Conservation (phyloP, 169 alveolate genomes). For the Plasmodium reichenowi region DNA sequence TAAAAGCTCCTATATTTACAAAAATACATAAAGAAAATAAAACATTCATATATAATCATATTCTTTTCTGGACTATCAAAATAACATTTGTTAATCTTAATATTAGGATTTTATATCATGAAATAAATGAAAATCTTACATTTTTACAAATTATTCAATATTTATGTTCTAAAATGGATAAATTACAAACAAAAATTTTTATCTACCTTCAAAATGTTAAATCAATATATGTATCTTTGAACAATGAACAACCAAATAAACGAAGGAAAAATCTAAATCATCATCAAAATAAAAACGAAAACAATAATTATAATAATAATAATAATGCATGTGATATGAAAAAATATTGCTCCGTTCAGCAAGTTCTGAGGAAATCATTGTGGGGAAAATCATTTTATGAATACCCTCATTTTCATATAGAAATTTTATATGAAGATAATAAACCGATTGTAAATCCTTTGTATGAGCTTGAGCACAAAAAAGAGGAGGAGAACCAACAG, state of each 20-base stretch:
- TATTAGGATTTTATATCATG: neutral
- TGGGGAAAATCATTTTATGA: constrained; percentile 9
- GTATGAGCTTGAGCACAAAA: neutral
- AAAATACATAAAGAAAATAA: constrained; percentile 27
- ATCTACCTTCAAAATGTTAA: constrained; percentile 9
- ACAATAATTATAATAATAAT: neutral
- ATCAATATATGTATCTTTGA: constrained; percentile 7
- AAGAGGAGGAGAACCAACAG: neutral
- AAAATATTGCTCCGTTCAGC: neutral
- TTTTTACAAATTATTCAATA: constrained; percentile 9
- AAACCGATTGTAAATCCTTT: constrained; percentile 8
- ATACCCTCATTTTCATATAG: constrained; percentile 27
- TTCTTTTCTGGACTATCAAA: constrained; percentile 27
- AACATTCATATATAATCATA: constrained; percentile 10
- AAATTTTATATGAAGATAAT: neutral
- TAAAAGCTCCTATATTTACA: constrained; percentile 58
- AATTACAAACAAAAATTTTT: neutral
- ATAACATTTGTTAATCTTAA: constrained; percentile 18
- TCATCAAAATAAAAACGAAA: neutral
- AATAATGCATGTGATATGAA: neutral
- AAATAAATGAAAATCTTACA: constrained; percentile 14
- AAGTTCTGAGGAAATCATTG: constrained; percentile 1
- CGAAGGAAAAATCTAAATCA: neutral
- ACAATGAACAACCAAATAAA: neutral
- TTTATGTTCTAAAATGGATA: constrained; percentile 5